Conservation (phyloP, 352 stramenopile species). For the Pythium coloratum region DNA sequence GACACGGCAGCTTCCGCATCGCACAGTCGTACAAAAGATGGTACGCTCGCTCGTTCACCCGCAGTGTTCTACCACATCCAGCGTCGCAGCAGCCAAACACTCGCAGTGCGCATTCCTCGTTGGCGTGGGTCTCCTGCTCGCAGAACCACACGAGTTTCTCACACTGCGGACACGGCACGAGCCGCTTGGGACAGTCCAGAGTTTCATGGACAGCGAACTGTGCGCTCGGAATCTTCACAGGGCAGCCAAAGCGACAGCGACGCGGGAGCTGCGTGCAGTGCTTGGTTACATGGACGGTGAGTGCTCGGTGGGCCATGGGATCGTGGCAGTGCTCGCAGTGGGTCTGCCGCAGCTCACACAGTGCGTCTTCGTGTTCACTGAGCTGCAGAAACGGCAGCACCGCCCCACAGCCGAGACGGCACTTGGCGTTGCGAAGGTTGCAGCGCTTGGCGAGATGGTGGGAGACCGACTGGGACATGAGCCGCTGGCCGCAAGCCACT, state of each 20-base stretch:
- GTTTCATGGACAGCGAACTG: constrained; percentile 40
- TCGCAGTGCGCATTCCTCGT: constrained; percentile 54
- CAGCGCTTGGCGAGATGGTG: constrained; percentile 58
- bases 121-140: constrained; percentile 42
- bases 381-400: constrained; percentile 50
- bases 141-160: constrained; percentile 41
- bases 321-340: constrained; percentile 61
- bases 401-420: constrained; percentile 56
- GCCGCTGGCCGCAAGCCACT: constrained; percentile 58
- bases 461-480: constrained; percentile 37
- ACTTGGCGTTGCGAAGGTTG: constrained; percentile 56
- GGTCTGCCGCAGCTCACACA: constrained; percentile 43
- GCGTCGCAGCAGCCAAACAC: constrained; percentile 47
- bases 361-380: constrained; percentile 48
- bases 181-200: constrained; percentile 52
- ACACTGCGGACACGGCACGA: constrained; percentile 60
- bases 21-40: constrained; percentile 59
- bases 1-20: constrained; percentile 49
- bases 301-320: constrained; percentile 24
- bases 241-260: constrained; percentile 55
- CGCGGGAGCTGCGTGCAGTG: constrained; percentile 42
- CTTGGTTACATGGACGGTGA: constrained; percentile 39
- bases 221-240: constrained; percentile 24
- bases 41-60: constrained; percentile 52
- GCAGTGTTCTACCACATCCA: constrained; percentile 43